A percentile compares a stretch with the other conserved stretches of the same genome.
These are phyloP conservation scores for Arthroderma sp. DNA, from an alignment of 2,329 filamentous ascomycete species.

Conservation along the genomic window DNA sequence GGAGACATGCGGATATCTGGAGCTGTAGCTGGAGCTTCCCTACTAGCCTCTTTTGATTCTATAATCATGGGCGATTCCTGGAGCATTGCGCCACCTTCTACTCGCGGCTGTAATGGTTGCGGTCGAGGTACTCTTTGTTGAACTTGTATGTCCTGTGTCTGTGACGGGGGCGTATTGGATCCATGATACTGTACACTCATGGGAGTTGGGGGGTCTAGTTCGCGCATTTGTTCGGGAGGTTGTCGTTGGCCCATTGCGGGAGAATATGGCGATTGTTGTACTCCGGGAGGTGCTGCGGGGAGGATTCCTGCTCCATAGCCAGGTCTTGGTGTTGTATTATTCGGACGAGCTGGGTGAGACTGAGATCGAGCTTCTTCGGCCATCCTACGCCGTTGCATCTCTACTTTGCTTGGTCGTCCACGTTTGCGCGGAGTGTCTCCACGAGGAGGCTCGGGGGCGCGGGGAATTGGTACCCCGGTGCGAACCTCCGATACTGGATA, in stretches of 20 bases:
- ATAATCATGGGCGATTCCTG: slow-evolving; percentile 1
- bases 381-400: slow-evolving; percentile 27
- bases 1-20: slow-evolving; percentile 10
- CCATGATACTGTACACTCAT: slow-evolving; percentile 5
- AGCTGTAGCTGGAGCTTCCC: slow-evolving; percentile 6
- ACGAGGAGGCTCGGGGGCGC: slow-evolving; percentile 20
- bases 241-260: not conserved
- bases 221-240: not conserved
- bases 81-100: not conserved
- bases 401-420: slow-evolving; percentile 34
- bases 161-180: slow-evolving; percentile 7
- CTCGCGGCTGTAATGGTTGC: slow-evolving; percentile 5
- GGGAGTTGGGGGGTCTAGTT: not conserved
- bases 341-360: not conserved
- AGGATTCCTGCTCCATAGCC: not conserved
- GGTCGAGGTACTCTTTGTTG: slow-evolving; percentile 10
- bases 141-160: slow-evolving; percentile 14
- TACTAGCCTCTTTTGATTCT: slow-evolving; percentile 11
- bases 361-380: not conserved
- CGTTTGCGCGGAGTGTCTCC: slow-evolving; percentile 31
- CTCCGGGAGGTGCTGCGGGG: not conserved
- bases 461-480: slow-evolving; percentile 26
- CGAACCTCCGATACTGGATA: slow-evolving; percentile 25
- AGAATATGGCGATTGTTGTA: not conserved
- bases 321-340: not conserved